Evolutionary conservation across 768 basidiomycete genomes (phyloP), one percentile per base, ranked within the genome.

Genomic region (Chalciporus sphaerocephalus): DNA sequence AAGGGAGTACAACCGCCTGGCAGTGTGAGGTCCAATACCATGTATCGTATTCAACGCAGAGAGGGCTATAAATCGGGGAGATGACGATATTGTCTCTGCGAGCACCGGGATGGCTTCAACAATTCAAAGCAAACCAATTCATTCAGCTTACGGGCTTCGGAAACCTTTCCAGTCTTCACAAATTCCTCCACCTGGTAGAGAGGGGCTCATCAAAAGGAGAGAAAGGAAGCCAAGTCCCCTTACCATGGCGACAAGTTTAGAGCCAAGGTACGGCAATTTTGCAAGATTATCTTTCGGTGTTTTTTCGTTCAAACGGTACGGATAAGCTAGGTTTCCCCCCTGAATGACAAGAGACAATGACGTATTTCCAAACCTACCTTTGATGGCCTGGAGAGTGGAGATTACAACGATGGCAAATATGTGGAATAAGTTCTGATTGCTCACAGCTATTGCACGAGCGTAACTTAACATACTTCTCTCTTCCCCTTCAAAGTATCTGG

Each of bases 1-100:
- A 34, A 75, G 68, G 24, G 76, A 75, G 59, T 83, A 87, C 4
- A 90, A 71, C 30, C 73, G 68, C 6, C 80, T 75, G 6, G 90
- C 86, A 6, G 75, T 86, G n/a, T 68, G 62, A 0, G 88, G 72
- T 6, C 90, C 90, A 25, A 92, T 82, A 8, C 87, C 83, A 43
- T 92, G 81, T 44, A 92, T 65, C 5, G 76, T 70, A 12, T 75
- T 68, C 56, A 92, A 87, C 0, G 68, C 55, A 6, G 74, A 73
- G 7, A 91, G 72, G 0, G 78, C 63, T 40, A 69, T 64, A 59
- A 78, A 88, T 27, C 85, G 79, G 20, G 71, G 51, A 1, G 80
- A 80, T 6, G 59, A 56, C 6, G 65, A 61, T 9, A 76, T 76
- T 8, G 56, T 70, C 60, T 73, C 79, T 85, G 44, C 17, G n/a